Conservation (phyloP, 2,329 filamentous ascomycete genomes). For the Teratosphaeria destructans region DNA sequence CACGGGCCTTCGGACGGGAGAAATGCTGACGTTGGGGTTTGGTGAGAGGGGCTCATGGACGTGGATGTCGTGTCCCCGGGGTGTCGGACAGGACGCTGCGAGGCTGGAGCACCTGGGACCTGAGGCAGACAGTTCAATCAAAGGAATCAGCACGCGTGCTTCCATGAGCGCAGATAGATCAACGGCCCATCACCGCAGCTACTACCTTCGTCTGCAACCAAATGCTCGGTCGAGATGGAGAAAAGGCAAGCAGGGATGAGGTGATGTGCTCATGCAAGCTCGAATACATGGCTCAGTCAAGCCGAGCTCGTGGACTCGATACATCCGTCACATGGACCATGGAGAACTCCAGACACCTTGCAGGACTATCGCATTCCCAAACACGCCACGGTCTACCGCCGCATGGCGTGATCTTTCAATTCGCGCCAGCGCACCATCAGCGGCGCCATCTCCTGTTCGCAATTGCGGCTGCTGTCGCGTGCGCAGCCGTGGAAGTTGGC, state of each 20-base stretch:
- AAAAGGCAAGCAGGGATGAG: not conserved
- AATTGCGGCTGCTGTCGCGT: slow-evolving; percentile 44
- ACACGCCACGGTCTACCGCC: not conserved
- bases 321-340: not conserved
- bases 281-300: not conserved
- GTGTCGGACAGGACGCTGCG: too few relatives aligned
- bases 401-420: slow-evolving; percentile 16
- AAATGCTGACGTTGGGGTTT: too few relatives aligned
- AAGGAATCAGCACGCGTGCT: not conserved
- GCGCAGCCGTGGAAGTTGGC: slow-evolving; percentile 69
- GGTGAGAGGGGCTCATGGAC: too few relatives aligned
- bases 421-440: slow-evolving; percentile 32
- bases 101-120: too few relatives aligned
- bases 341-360: not conserved
- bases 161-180: not conserved
- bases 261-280: not conserved
- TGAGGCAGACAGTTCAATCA: not conserved
- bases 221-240: not conserved
- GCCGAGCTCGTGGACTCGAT: too few relatives aligned
- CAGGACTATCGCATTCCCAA: not conserved
- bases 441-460: slow-evolving; percentile 55
- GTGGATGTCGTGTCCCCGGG: too few relatives aligned
- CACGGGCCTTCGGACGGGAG: too few relatives aligned
- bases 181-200: too few relatives aligned
- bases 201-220: not conserved